A percentile compares a stretch with the other conserved stretches of the same genome.
Conservation (phyloP, 305 asterid species). For the Ruellia speciosa region DNA sequence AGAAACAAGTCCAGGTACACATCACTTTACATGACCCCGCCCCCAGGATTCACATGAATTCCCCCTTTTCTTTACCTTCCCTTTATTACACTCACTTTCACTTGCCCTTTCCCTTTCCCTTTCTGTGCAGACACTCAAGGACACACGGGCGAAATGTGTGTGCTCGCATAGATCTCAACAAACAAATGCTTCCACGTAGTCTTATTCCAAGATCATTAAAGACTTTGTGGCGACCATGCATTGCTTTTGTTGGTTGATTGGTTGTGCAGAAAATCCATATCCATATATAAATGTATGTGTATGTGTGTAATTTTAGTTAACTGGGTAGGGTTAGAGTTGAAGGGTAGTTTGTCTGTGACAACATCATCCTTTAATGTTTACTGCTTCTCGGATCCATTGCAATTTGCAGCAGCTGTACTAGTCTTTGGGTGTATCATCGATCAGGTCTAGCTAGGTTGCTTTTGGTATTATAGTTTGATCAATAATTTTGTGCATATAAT, state of each 20-base stretch:
- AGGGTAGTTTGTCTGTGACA: too few species aligned
- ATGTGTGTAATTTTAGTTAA: neutral
- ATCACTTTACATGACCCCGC: neutral
- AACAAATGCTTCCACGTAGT: conserved; percentile 1
- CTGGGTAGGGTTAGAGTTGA: neutral
- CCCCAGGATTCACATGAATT: neutral
- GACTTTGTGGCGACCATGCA: too few species aligned
- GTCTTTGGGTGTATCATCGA: neutral
- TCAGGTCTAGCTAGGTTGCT: neutral
- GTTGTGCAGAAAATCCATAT: neutral
- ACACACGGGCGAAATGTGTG: conserved; percentile 56
- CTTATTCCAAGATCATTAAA: neutral
- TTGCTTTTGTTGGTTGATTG: neutral
- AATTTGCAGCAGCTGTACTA: too few species aligned
- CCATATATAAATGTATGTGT: neutral
- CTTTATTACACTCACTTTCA: neutral
- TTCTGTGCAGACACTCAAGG: conserved; percentile 56
- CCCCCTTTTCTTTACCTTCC: conserved; percentile 1
- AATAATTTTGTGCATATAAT: neutral
- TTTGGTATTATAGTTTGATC: neutral
- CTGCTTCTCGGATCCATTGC: neutral
- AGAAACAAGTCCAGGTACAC: conserved; percentile 67
- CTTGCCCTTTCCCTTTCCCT: too few species aligned
- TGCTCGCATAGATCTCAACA: conserved; percentile 34
- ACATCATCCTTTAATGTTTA: neutral